Base-by-base conservation (phyloP, 2,329 filamentous ascomycete species). In the Alternaria panax region DNA sequence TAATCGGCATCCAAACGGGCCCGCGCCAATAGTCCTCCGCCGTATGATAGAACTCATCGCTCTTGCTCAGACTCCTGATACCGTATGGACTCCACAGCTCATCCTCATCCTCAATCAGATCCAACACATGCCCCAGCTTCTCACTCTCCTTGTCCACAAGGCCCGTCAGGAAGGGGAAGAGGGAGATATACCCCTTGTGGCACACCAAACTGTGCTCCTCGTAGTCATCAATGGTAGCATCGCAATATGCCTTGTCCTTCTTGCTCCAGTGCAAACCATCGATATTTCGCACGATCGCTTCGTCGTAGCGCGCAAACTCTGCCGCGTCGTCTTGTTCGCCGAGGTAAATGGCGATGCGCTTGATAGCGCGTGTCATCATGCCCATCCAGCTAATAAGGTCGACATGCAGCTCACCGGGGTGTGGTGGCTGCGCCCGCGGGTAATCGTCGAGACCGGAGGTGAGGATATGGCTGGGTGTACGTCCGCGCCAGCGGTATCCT, bases 11-110 rank as follows among this genome's bases (percentile, higher is more conserved):
- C 95, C 95, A 99, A 9, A 99, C 86, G 0, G 95, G 93, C 65
- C 92, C 92, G 59, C 93, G 86, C 95, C 95, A 99, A 81, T 99
- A 99, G 79, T 99, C 97, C 82, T 99, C 95, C 2, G 85, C 92
- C 0, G 93, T 96, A 40, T 90, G 92, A 77, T 97, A 98, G 62
- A 92, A 87, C 71, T 90, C 84, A 72, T 94, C 90, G 70, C 88
- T 87, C 80, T 90, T 90, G 80, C 93, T 97, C 77, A 99, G 79
- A 79, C 93, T 97, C 61, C 94, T 86, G 63, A 99, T 86, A n/a
- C 95, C 95, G 70, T 91, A 88, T 2, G 89, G 85, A 73, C 91
- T 96, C 88, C 93, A 98, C n/a, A 99, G 83, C 73, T 97, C 90
- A 5, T 93, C 86, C 65, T 92, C 88, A 71, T 97, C 88, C 14